These are phyloP conservation scores for Pezicula neosporulosa DNA, from an alignment of 2,329 filamentous ascomycete species.

Conservation along the genomic window DNA sequence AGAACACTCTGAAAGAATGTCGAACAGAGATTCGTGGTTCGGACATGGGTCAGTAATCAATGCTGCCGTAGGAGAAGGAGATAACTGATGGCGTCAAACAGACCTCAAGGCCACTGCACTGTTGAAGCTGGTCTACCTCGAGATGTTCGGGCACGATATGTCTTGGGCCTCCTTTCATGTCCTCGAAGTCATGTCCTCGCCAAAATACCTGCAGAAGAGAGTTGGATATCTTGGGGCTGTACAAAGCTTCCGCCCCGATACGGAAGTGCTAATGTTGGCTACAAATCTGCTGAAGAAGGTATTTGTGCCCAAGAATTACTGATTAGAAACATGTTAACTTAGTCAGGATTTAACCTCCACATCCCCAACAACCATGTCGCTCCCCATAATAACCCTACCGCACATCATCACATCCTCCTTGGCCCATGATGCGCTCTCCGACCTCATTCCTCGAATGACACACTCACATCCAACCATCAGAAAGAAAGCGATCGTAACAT, in stretches of 20 bases:
- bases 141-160: constrained; percentile 99
- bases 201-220: constrained; percentile 91
- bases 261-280: constrained; percentile 94
- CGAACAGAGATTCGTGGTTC: constrained; percentile 86
- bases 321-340: constrained; percentile 8
- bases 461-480: constrained; percentile 83
- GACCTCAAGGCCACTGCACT: constrained; percentile 96
- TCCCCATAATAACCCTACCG: constrained; percentile 86
- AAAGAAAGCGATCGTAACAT: constrained; percentile 93
- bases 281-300: constrained; percentile 97
- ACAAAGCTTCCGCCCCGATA: constrained; percentile 93
- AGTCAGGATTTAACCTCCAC: constrained; percentile 68
- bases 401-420: constrained; percentile 92
- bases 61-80: background rate
- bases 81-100: constrained; percentile 29
- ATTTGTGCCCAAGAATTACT: background rate
- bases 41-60: constrained; percentile 71
- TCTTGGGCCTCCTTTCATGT: constrained; percentile 99
- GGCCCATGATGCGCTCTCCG: constrained; percentile 82
- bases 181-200: constrained; percentile 96
- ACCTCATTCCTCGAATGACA: constrained; percentile 79
- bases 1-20: constrained; percentile 92
- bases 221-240: constrained; percentile 94
- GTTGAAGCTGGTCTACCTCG: constrained; percentile 92
- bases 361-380: constrained; percentile 71